phyloP scores from a whole-genome alignment of 208 protist species.

The Acanthamoeba lenticulata region DNA sequence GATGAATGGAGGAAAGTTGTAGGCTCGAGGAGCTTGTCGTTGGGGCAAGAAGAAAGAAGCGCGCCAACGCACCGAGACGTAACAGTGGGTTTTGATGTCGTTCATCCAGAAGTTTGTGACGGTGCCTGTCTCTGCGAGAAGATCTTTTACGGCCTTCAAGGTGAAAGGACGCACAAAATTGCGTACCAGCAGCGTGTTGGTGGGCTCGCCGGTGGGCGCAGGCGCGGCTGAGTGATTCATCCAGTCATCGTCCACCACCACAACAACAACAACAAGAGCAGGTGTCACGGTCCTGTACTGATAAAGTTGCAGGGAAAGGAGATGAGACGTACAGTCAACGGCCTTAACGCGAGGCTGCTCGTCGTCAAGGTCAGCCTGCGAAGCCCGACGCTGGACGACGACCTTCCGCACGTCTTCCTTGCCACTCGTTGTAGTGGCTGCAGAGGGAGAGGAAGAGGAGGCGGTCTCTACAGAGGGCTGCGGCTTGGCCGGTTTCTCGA shows the following conservation, averaged over 20 bases:
- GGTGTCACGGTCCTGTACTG: too few species aligned
- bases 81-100: slow-evolving; percentile 70
- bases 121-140: slow-evolving; percentile 51
- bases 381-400: not conserved
- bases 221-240: slow-evolving; percentile 4
- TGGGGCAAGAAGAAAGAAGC: not conserved
- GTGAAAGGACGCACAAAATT: slow-evolving; percentile 72
- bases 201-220: not conserved
- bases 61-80: slow-evolving; percentile 44
- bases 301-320: not conserved
- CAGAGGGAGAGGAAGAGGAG: not conserved
- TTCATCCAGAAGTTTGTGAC: slow-evolving; percentile 67
- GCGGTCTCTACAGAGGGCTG: not conserved
- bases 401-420: not conserved
- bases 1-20: not conserved
- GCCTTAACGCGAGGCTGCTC: not conserved
- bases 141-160: slow-evolving; percentile 56
- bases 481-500: not conserved
- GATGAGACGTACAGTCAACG: not conserved
- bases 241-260: not conserved
- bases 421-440: not conserved
- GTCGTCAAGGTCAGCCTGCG: not conserved
- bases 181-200: slow-evolving; percentile 66
- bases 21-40: not conserved
- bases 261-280: too few species aligned